Base-by-base conservation (phyloP, 257 asterid species). In the Capsicum rhomboideum region DNA sequence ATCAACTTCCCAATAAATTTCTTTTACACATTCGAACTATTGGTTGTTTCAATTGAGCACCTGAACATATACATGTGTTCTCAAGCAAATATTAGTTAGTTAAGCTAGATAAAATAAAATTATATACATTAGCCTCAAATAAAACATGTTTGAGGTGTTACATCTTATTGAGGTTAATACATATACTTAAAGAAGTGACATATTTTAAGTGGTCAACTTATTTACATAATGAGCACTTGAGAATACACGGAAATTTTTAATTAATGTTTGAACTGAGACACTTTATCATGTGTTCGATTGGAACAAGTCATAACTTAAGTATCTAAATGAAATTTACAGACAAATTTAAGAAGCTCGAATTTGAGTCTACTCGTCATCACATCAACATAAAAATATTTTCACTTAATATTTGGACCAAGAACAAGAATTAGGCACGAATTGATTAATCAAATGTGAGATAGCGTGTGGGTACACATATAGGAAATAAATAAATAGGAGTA, bases 161-260 rank as follows among this genome's bases (percentile, higher is more conserved):
- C 34, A 21, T 0, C 16, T 11, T 12, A 49, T 49, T 11, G 1
- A 49, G 14, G 6, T 17, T 49, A 49, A 49, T 12, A 4, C 17
- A 49, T 49, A 49, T 49, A 10, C 11, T 10, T 11, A 49, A 46
- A 46, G 52, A 0, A 13, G 44, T 40, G 8, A 40, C 6, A 40
- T 40, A 44, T 44, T 44, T 44, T 13, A 5, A 50, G 1, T 52
- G 6, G 11, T 52, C 14, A 13, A 52, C 20, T 13, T 52, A 52
- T 14, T 0, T 53, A 53, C 2, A 0, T 28, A 26, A 63, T 63
- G 10, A 0, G 10, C 3, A 26, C 10, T 63, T 63, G 7, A 26
- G 0, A 63, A 63, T 63, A 12, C 0, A 0, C 12, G 4, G 3
- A 21, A 9, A 8, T n/a, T 0, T 0, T 58, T 10, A n/a, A n/a